A percentile compares a stretch with the other conserved stretches of the same genome.
These are phyloP conservation scores for Kentomonas sorsogonicus DNA, from an alignment of 208 protist genomes.

Conservation along the genomic window DNA sequence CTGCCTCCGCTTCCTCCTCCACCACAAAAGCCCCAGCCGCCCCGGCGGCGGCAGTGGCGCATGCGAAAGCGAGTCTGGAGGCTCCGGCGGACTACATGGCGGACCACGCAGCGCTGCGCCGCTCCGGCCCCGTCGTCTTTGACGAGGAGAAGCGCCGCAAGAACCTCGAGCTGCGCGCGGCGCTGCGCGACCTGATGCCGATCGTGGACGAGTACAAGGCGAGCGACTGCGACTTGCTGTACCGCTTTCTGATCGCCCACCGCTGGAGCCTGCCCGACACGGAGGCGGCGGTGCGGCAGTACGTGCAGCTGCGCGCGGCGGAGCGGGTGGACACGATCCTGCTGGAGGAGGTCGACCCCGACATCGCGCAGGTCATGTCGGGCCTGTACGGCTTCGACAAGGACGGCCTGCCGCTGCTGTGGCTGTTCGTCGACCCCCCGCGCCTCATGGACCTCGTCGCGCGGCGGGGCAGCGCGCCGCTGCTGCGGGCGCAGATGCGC, in stretches of 20 bases:
- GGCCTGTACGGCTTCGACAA: constrained; percentile 56
- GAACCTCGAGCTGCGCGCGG: constrained; percentile 40
- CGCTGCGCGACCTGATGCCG: constrained; percentile 46
- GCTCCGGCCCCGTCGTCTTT: constrained; percentile 39
- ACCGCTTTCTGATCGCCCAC: constrained; percentile 72
- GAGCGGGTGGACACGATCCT: constrained; percentile 49
- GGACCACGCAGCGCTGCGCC: constrained; percentile 26
- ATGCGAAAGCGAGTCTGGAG: no score
- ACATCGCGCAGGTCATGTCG: constrained; percentile 29
- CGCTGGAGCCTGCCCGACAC: constrained; percentile 43
- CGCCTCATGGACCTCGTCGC: constrained; percentile 45
- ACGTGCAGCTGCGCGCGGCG: constrained; percentile 38
- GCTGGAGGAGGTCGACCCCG: constrained; percentile 28
- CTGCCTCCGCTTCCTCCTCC: no score
- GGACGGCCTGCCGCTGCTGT: constrained; percentile 62
- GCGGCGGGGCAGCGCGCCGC: constrained; percentile 19
- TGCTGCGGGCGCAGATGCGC: constrained; percentile 54
- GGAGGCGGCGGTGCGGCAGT: constrained; percentile 33
- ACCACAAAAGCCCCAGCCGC: no score
- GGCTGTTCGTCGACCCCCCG: constrained; percentile 49
- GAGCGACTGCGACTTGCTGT: constrained; percentile 78
- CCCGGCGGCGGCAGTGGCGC: no score
- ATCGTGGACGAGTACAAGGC: constrained; percentile 60
- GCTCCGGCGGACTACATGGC: constrained; percentile 37
- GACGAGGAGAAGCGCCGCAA: constrained; percentile 45